These are phyloP conservation scores for Fraxinus cuspidata DNA, from an alignment of 257 asterid species.

Conservation along the genomic window DNA sequence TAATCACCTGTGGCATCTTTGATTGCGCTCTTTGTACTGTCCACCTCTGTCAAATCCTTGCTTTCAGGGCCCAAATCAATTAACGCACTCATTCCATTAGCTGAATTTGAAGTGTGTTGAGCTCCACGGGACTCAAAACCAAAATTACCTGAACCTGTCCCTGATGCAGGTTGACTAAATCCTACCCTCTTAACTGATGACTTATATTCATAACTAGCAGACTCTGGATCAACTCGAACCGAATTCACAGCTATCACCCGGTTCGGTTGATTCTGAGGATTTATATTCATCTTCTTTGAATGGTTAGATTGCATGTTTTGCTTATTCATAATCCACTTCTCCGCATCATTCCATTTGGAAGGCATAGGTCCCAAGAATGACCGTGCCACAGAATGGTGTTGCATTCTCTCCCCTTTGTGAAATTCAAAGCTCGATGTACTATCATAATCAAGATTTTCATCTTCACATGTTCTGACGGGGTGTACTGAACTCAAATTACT, in stretches of 20 bases:
- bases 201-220: constrained; percentile 46
- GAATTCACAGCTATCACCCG: constrained; percentile 32
- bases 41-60: constrained; percentile 63
- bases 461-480: constrained; percentile 62
- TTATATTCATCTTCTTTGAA: constrained; percentile 49
- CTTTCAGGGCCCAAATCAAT: constrained; percentile 60
- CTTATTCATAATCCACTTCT: constrained; percentile 93
- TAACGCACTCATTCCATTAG: constrained; percentile 30
- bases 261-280: constrained; percentile 47
- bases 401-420: constrained; percentile 83
- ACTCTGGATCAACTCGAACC: constrained; percentile 52
- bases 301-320: constrained; percentile 53
- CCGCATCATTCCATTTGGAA: constrained; percentile 97
- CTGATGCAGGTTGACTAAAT: constrained; percentile 58
- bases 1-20: constrained; percentile 70
- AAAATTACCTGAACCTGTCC: constrained; percentile 43
- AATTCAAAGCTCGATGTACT: constrained; percentile 98
- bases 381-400: constrained; percentile 57
- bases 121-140: constrained; percentile 43
- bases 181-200: constrained; percentile 70
- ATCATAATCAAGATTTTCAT: constrained; percentile 90
- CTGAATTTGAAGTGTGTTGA: constrained; percentile 36
- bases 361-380: constrained; percentile 77
- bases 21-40: constrained; percentile 45
- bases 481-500: constrained; percentile 65